Percentiles rank a stretch among this genome's conserved stretches.
Evolutionary conservation across 179 eudicot species (phyloP).

Genomic region (Amaranthus tricolor): DNA sequence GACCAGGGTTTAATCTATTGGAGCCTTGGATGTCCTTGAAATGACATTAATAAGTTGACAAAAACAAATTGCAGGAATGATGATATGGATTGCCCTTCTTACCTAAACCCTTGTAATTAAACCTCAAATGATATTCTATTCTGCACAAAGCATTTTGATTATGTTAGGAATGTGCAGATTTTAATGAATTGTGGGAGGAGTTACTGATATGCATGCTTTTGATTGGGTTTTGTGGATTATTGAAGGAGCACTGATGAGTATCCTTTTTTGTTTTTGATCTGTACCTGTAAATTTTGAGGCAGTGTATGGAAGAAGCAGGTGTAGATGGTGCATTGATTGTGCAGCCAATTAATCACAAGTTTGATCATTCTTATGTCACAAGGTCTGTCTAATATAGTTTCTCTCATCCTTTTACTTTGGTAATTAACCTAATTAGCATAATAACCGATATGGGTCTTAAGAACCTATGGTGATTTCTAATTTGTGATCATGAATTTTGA

Average conservation of each 20-base stretch:
- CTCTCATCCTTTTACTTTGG: not conserved
- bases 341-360: conserved; percentile 89
- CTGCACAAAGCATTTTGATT: not conserved
- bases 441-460: not conserved
- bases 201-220: no score
- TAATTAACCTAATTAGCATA: not conserved
- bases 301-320: conserved; percentile 79
- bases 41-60: no score
- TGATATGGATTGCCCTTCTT: no score
- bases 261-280: not conserved
- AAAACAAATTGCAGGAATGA: no score
- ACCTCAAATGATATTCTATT: no score
- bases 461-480: not conserved
- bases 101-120: no score
- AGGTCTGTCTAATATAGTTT: conserved; percentile 43
- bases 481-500: not conserved
- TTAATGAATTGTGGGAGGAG: no score
- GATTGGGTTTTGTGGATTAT: not conserved
- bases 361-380: conserved; percentile 84
- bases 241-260: conserved; percentile 8
- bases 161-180: no score
- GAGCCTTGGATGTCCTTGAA: no score
- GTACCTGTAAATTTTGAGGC: conserved; percentile 7
- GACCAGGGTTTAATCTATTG: no score
- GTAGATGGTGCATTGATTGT: conserved; percentile 92